Evolutionary conservation across 177 flowering plant species (phyloP).

Genomic region (Vitis hybrid): DNA sequence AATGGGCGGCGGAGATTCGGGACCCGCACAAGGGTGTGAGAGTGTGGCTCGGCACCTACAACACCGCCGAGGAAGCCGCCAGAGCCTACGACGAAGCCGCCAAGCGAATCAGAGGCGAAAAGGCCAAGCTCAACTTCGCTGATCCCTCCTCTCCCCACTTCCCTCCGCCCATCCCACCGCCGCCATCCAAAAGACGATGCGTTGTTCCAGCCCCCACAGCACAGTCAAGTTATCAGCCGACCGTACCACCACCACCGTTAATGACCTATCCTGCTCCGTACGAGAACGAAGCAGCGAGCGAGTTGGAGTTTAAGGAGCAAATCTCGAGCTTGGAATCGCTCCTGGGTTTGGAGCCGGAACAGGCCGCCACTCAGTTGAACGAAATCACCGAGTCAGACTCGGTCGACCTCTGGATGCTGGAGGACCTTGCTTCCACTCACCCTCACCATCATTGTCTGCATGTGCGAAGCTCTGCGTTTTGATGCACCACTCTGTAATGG

Average conservation of each 20-base stretch:
- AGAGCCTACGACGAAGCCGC: slow-evolving; percentile 74
- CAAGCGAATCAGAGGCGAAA: slow-evolving; percentile 67
- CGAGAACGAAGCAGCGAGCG: slow-evolving; percentile 4
- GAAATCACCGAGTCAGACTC: slow-evolving; percentile 5
- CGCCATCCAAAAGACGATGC: slow-evolving; percentile 26
- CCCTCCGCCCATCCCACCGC: slow-evolving; percentile 5
- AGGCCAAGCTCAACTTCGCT: slow-evolving; percentile 78
- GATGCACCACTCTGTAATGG: too few species aligned
- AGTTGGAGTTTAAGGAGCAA: slow-evolving; percentile 35
- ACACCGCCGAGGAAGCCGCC: slow-evolving; percentile 73
- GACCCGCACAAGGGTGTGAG: slow-evolving; percentile 71
- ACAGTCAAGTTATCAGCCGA: too few species aligned
- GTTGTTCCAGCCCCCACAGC: neutral
- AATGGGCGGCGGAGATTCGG: slow-evolving; percentile 82
- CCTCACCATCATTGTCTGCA: neutral
- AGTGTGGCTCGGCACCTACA: slow-evolving; percentile 80
- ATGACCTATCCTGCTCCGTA: neutral
- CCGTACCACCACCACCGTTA: neutral
- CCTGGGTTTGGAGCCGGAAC: slow-evolving; percentile 38
- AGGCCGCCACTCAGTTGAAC: neutral
- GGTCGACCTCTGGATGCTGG: slow-evolving; percentile 30
- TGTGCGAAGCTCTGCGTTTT: too few species aligned
- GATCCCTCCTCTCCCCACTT: slow-evolving; percentile 3
- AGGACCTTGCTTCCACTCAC: slow-evolving; percentile 19
- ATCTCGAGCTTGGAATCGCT: slow-evolving; percentile 53